Conservation (phyloP, 1,284 basidiomycete species). For the Agaricales sp. region DNA sequence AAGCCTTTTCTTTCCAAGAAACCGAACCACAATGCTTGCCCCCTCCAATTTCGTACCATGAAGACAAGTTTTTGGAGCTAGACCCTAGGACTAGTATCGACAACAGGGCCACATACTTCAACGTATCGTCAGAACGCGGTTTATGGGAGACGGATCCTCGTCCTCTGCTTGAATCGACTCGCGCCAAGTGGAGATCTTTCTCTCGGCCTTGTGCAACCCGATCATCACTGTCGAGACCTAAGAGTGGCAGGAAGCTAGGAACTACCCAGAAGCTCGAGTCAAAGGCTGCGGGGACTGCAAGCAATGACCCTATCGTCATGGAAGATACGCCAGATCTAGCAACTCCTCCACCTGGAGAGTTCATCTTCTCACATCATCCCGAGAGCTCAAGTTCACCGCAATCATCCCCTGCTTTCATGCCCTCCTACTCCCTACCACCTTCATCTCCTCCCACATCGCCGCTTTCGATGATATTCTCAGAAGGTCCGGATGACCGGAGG, state of each 20-base stretch:
- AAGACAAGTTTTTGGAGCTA: neutral
- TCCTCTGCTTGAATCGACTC: constrained; percentile 25
- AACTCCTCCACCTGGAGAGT: too few relatives aligned
- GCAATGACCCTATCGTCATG: too few relatives aligned
- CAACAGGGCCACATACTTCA: constrained; percentile 34
- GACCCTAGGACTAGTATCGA: constrained; percentile 6
- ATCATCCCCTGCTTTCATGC: constrained; percentile 25
- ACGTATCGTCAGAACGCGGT: constrained; percentile 40
- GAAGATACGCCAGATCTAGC: too few relatives aligned
- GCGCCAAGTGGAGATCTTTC: constrained; percentile 19
- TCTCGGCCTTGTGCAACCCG: too few relatives aligned
- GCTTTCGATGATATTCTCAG: constrained; percentile 15
- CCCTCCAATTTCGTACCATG: neutral
- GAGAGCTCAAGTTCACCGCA: too few relatives aligned
- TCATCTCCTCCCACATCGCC: constrained; percentile 22
- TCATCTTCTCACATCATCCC: too few relatives aligned
- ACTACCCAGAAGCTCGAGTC: too few relatives aligned
- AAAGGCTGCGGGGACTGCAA: too few relatives aligned
- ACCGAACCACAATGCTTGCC: neutral
- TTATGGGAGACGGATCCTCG: constrained; percentile 39
- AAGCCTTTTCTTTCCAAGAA: too few relatives aligned
- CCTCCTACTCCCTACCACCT: constrained; percentile 25
- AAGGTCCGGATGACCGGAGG: neutral
- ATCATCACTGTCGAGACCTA: too few relatives aligned
- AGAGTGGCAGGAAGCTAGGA: too few relatives aligned